These are phyloP conservation scores for Erythrobasidium hasegawianum DNA, from an alignment of 1,284 basidiomycete species.

Conservation along the genomic window DNA sequence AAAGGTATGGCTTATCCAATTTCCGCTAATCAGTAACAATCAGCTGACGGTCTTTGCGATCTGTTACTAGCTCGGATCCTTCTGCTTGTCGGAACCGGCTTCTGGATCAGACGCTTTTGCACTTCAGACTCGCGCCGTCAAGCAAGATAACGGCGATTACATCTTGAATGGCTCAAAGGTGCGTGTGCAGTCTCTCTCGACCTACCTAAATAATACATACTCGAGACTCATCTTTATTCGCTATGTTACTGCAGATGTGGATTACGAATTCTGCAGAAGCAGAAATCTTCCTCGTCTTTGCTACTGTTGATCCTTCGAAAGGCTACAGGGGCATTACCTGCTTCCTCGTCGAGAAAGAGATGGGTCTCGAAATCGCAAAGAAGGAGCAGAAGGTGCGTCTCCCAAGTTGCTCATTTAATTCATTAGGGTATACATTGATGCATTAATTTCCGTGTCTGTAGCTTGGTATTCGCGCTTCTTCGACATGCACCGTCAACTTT, in stretches of 20 bases:
- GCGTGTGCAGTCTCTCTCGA: too few species aligned
- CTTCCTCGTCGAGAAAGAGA: constrained; percentile 91
- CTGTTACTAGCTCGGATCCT: constrained; percentile 75
- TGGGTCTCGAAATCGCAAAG: constrained; percentile 96
- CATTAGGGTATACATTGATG: too few species aligned
- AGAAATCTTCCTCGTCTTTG: constrained; percentile 80
- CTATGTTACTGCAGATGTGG: constrained; percentile 62
- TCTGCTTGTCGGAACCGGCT: constrained; percentile 88
- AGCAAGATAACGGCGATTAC: constrained; percentile 66
- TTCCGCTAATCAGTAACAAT: too few species aligned
- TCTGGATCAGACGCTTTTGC: constrained; percentile 98
- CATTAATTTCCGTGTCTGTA: too few species aligned
- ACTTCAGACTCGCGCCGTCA: constrained; percentile 84
- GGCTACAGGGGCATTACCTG: constrained; percentile 99
- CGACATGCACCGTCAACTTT: constrained; percentile 92
- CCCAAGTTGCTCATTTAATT: too few species aligned
- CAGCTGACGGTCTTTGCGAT: too few species aligned
- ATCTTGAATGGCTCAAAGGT: constrained; percentile 93
- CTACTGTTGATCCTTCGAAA: constrained; percentile 88
- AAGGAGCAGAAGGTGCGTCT: constrained; percentile 84
- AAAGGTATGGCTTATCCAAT: constrained; percentile 69
- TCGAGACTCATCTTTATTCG: too few species aligned
- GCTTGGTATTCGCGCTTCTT: constrained; percentile 93
- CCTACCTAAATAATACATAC: too few species aligned
- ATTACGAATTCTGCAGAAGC: constrained; percentile 98